phyloP scores from a whole-genome alignment of 208 protist species.

The Novymonas esmeraldas region DNA sequence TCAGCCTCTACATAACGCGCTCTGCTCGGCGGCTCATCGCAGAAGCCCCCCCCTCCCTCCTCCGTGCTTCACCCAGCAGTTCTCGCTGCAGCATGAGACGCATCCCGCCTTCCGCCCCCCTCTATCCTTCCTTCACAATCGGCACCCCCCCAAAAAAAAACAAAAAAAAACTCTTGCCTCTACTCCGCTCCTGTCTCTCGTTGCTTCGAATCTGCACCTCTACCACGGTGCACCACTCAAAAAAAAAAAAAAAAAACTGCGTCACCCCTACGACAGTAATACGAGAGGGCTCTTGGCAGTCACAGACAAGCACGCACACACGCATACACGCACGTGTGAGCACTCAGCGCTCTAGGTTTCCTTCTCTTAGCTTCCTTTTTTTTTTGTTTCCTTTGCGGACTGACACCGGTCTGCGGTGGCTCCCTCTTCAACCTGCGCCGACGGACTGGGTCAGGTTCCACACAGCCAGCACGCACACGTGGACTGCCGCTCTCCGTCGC shows the following conservation, averaged over 20 bases:
- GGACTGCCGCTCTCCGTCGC: neutral
- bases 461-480: neutral
- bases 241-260: neutral
- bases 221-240: too few relatives aligned
- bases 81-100: neutral
- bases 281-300: too few relatives aligned
- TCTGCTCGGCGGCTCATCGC: neutral
- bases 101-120: neutral
- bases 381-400: conserved; percentile 4
- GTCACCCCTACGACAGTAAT: neutral
- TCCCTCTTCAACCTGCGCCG: neutral
- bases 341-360: too few relatives aligned
- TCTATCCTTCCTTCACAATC: conserved; percentile 3
- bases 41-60: neutral
- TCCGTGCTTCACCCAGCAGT: too few relatives aligned
- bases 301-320: neutral
- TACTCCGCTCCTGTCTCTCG: neutral
- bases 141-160: too few relatives aligned
- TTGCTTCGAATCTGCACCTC: too few relatives aligned
- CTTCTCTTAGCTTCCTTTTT: neutral
- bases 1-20: too few relatives aligned
- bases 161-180: too few relatives aligned
- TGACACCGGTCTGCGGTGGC: neutral
- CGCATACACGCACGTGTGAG: neutral
- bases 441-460: neutral